A percentile compares a stretch with the other conserved stretches of the same genome.
These are phyloP conservation scores for Termitomyces sp. DNA, from an alignment of 768 basidiomycete species.

Conservation along the genomic window DNA sequence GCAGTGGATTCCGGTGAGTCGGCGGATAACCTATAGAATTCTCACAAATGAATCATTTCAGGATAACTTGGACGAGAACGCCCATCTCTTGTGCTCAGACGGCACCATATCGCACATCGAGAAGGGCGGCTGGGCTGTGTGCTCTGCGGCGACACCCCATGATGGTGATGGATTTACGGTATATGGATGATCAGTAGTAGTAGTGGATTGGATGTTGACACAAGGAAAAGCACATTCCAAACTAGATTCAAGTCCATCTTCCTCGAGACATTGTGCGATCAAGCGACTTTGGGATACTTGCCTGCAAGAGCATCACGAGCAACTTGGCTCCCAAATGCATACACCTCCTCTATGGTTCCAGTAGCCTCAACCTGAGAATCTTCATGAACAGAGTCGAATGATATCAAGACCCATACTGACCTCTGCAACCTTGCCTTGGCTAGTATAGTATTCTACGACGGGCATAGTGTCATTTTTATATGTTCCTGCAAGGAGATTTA, in stretches of 20 bases:
- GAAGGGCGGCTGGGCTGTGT: constrained; percentile 53
- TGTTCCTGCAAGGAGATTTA: constrained; percentile 46
- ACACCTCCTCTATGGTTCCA: constrained; percentile 22
- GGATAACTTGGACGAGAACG: constrained; percentile 55
- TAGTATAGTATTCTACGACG: constrained; percentile 80
- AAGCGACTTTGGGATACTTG: constrained; percentile 18
- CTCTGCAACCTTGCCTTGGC: constrained; percentile 70
- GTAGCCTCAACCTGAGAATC: constrained; percentile 61
- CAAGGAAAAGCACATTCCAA: background rate
- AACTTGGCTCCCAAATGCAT: constrained; percentile 40
- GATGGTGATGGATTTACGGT: constrained; percentile 40
- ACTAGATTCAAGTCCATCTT: constrained; percentile 2
- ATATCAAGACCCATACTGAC: constrained; percentile 39
- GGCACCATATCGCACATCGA: constrained; percentile 68
- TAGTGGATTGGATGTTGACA: background rate
- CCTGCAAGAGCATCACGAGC: constrained; percentile 29
- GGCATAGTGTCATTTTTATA: constrained; percentile 90
- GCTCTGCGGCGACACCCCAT: constrained; percentile 35
- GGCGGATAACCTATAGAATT: background rate
- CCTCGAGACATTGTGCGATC: background rate
- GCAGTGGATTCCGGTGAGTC: constrained; percentile 78
- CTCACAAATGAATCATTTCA: constrained; percentile 25
- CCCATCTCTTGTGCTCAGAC: constrained; percentile 78
- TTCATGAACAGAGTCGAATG: background rate
- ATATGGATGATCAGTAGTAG: constrained; percentile 33